Base-by-base conservation (phyloP, 2,329 filamentous ascomycete species). In the Drechslerella dactyloides region DNA sequence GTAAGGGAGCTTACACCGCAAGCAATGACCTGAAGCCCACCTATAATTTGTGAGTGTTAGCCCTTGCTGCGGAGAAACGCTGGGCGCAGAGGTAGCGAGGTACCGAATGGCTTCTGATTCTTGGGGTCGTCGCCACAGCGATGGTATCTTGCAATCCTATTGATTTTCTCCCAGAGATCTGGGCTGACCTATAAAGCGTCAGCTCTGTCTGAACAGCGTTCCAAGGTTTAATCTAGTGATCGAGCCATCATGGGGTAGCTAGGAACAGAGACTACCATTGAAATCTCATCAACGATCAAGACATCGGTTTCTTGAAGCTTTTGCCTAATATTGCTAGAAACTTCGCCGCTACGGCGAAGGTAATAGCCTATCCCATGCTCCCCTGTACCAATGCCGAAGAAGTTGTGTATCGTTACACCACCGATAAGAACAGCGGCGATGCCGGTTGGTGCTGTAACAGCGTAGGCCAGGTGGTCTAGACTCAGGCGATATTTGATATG, bases 221-320 rank as follows among this genome's bases (percentile, higher is more conserved):
- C 30, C 46, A 15, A 19, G 13, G 23, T 37, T 46, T 35, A 80
- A 5, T 82, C 76, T 60, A 83, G 85, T 55, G 86, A 7, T 4
- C 46, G 17, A 17, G 46, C 15, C 84, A 0, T 88, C 60, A 4
- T 64, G 75, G 13, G 37, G 37, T 15, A 42, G 37, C 11, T 4
- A 42, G 37, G 13, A 42, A 42, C 15, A 17, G n/a, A 42, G 15
- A 4, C n/a, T 13, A 42, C 81, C 87, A 89, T 89, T 73, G 83
- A 86, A 65, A 89, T 85, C 77, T 89, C 87, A 74, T 89, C 86
- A 15, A 89, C 85, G 23, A 89, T 82, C 1, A 89, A 80, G 0
- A 87, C 83, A 55, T 88, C 80, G 0, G 83, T 85, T 0, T 77
- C 33, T 0, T 79, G 74, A 0, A 80, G 73, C 37, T 78, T 78